Percentiles rank a stretch among this genome's conserved stretches.
Evolutionary conservation across 2,329 filamentous ascomycete genomes (phyloP).

Genomic region (Zasmidium cellare): DNA sequence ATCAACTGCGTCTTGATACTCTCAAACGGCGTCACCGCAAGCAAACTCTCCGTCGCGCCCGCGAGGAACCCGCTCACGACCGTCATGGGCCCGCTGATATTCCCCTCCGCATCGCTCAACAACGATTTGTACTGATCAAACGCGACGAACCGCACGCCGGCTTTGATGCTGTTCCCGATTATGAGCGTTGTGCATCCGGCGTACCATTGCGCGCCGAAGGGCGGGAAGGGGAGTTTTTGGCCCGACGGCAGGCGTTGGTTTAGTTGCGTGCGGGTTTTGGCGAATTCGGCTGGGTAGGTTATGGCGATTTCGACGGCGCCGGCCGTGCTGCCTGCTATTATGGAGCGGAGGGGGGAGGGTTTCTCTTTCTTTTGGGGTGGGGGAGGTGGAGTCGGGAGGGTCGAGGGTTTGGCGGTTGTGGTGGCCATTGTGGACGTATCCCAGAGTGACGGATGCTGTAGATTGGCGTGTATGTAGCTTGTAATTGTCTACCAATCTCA

Average conservation of each 20-base stretch:
- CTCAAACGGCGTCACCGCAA: conserved; percentile 95
- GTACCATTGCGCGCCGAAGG: conserved; percentile 94
- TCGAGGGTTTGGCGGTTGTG: background rate
- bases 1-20: conserved; percentile 99
- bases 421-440: conserved; percentile 21
- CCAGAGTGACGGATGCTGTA: too few species aligned
- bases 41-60: conserved; percentile 86
- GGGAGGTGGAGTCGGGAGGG: too few species aligned
- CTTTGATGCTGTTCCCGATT: conserved; percentile 94
- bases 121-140: conserved; percentile 92
- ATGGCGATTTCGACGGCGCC: conserved; percentile 95
- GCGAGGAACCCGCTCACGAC: conserved; percentile 93
- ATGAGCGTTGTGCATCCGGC: conserved; percentile 96
- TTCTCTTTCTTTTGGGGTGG: conserved; percentile 36
- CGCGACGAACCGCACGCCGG: conserved; percentile 91
- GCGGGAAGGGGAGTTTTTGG: conserved; percentile 90
- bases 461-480: too few species aligned
- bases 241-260: conserved; percentile 79
- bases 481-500: too few species aligned
- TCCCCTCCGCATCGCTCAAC: conserved; percentile 79
- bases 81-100: conserved; percentile 84
- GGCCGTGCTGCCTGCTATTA: conserved; percentile 88
- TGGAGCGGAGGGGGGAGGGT: conserved; percentile 82
- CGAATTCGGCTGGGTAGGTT: conserved; percentile 94
- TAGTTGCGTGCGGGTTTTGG: conserved; percentile 91